Evolutionary conservation across 139 green algal species (phyloP).

Genomic region (Chlorella vulgaris): DNA sequence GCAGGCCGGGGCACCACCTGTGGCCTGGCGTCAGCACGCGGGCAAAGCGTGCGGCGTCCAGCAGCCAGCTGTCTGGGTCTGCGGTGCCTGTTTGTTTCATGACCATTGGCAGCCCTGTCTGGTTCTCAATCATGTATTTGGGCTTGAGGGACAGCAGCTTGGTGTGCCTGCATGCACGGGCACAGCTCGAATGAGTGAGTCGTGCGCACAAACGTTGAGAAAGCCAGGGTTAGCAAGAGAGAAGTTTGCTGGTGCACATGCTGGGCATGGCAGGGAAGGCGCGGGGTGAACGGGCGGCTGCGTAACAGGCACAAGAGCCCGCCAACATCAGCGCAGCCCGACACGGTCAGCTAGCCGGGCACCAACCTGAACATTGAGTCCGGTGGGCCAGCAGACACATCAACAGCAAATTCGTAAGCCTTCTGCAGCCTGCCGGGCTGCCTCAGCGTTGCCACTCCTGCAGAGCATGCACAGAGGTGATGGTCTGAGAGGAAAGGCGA

Average conservation of each 20-base stretch:
- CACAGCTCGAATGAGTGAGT: neutral
- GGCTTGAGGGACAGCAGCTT: constrained; percentile 84
- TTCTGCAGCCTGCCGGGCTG: constrained; percentile 45
- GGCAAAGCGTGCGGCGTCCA: constrained; percentile 60
- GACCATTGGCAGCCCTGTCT: constrained; percentile 76
- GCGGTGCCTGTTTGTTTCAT: constrained; percentile 82
- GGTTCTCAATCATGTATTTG: constrained; percentile 88
- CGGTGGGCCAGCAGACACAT: constrained; percentile 68
- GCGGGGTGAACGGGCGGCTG: too few relatives aligned
- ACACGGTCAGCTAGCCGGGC: too few relatives aligned
- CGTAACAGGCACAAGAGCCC: too few relatives aligned
- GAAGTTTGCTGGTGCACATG: neutral
- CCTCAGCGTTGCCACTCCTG: too few relatives aligned
- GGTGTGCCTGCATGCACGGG: constrained; percentile 30
- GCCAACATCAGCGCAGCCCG: too few relatives aligned
- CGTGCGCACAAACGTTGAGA: too few relatives aligned
- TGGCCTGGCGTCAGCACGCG: constrained; percentile 41
- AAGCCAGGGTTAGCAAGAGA: too few relatives aligned
- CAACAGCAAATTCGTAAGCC: constrained; percentile 76
- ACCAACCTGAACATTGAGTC: constrained; percentile 71
- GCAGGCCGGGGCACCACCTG: too few relatives aligned
- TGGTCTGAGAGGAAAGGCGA: too few relatives aligned
- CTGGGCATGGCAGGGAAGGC: neutral
- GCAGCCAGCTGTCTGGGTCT: constrained; percentile 45
- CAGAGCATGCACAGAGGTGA: neutral